phyloP scores from a whole-genome alignment of 495 filamentous ascomycete genomes.

The Podospora sp. region DNA sequence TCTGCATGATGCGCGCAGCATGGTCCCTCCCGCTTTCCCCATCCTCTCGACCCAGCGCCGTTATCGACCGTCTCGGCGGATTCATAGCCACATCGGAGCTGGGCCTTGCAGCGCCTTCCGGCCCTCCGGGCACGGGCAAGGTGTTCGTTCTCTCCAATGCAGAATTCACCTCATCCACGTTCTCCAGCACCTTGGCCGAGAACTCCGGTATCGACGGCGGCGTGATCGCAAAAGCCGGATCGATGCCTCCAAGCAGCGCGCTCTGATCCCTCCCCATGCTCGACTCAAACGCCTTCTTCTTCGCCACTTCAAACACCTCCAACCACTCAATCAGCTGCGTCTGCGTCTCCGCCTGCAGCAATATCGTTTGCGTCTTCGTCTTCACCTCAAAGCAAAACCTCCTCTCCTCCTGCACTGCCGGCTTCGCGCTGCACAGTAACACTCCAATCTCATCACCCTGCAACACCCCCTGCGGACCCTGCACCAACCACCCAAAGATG shows the following conservation, averaged over 20 bases:
- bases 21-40: conserved; percentile 72
- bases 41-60: conserved; percentile 55
- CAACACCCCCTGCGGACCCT: conserved; percentile 83
- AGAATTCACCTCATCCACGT: conserved; percentile 56
- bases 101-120: conserved; percentile 59
- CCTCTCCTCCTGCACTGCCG: conserved; percentile 88
- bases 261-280: conserved; percentile 60
- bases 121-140: conserved; percentile 63
- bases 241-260: conserved; percentile 61
- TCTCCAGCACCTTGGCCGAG: conserved; percentile 73
- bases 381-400: conserved; percentile 98
- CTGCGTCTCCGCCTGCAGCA: conserved; percentile 93
- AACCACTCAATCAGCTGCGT: conserved; percentile 89
- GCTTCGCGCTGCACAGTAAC: conserved; percentile 86
- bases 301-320: conserved; percentile 86
- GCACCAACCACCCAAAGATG: conserved; percentile 94
- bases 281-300: conserved; percentile 86
- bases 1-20: conserved; percentile 85
- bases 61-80: conserved; percentile 51
- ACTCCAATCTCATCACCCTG: conserved; percentile 97
- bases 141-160: conserved; percentile 61
- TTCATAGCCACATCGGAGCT: conserved; percentile 69
- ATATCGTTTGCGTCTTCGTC: conserved; percentile 88
- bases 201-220: conserved; percentile 87
- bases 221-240: conserved; percentile 91